phyloP scores from a whole-genome alignment of 805 yeast genomes.

The Sugiyamaella valdiviana region DNA sequence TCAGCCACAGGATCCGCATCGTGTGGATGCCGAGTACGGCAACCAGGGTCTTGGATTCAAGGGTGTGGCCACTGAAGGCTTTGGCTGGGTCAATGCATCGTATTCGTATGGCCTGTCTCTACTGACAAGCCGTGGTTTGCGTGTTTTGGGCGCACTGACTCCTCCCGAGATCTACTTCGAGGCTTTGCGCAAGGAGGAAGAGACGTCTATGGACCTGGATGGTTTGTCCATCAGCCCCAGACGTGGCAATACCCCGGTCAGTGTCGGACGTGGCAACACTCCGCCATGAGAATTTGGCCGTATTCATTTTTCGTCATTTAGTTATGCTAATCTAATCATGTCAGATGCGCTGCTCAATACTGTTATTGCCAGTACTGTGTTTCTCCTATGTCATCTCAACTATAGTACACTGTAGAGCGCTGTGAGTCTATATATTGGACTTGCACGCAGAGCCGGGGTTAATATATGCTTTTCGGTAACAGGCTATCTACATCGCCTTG shows the following conservation, averaged over 20 bases:
- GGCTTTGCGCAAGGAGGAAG: constrained; percentile 1
- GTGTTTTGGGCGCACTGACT: constrained; percentile 75
- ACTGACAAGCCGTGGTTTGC: constrained; percentile 56
- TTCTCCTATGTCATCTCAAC: too few relatives aligned
- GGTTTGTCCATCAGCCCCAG: neutral
- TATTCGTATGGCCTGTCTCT: constrained; percentile 65
- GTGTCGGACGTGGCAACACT: too few relatives aligned
- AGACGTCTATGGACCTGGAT: neutral
- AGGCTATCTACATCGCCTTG: neutral
- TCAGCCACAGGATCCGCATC: constrained; percentile 74
- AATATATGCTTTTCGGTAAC: neutral
- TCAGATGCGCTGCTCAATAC: too few relatives aligned
- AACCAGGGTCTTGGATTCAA: constrained; percentile 90
- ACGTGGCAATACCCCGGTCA: neutral
- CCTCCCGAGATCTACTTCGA: constrained; percentile 59
- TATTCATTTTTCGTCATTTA: too few relatives aligned
- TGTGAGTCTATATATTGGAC: too few relatives aligned
- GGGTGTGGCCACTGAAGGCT: constrained; percentile 93
- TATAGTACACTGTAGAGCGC: too few relatives aligned
- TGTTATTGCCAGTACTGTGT: too few relatives aligned
- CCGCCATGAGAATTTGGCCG: too few relatives aligned
- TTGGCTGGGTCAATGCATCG: constrained; percentile 97
- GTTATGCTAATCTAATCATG: neutral
- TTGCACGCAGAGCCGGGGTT: too few relatives aligned
- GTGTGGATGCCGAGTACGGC: constrained; percentile 93